These are phyloP conservation scores for Aspergillus viridinutans DNA, from an alignment of 2,329 filamentous ascomycete species.

Conservation along the genomic window DNA sequence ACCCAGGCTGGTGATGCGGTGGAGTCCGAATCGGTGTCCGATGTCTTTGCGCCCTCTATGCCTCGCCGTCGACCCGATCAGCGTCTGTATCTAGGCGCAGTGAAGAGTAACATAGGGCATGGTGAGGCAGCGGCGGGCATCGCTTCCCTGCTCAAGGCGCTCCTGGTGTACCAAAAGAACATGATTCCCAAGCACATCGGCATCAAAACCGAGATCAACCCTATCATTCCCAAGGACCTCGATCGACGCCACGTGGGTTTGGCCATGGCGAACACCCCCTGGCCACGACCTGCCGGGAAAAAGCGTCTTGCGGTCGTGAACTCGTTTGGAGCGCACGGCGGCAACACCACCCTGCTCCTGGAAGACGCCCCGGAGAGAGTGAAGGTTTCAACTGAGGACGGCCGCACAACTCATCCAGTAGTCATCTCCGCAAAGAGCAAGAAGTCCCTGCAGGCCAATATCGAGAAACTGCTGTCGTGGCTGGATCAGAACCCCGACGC, in stretches of 20 bases:
- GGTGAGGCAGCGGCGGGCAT: conserved; percentile 59
- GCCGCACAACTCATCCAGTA: conserved; percentile 53
- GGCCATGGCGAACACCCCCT: conserved; percentile 43
- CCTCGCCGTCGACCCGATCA: conserved; percentile 36
- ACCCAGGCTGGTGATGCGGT: conserved; percentile 40
- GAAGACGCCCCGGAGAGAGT: conserved; percentile 50
- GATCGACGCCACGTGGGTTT: conserved; percentile 42
- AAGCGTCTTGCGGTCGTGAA: conserved; percentile 52
- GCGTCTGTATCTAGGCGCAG: conserved; percentile 58
- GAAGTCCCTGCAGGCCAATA: conserved; percentile 47
- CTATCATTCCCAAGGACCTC: conserved; percentile 43
- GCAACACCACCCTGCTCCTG: conserved; percentile 64
- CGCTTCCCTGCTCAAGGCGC: conserved; percentile 30
- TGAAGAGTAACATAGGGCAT: conserved; percentile 63
- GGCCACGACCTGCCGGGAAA: conserved; percentile 26
- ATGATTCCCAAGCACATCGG: conserved; percentile 32
- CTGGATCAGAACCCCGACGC: conserved; percentile 23
- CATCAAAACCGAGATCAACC: conserved; percentile 44
- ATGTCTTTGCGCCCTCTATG: conserved; percentile 32
- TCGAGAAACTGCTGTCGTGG: conserved; percentile 50
- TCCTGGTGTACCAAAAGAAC: conserved; percentile 37
- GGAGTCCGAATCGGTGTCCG: conserved; percentile 34
- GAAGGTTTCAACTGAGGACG: conserved; percentile 19
- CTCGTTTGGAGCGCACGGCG: conserved; percentile 67
- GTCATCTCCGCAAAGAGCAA: conserved; percentile 52